Conservation (phyloP, 768 basidiomycete genomes). For the Mycena epipterygia region DNA sequence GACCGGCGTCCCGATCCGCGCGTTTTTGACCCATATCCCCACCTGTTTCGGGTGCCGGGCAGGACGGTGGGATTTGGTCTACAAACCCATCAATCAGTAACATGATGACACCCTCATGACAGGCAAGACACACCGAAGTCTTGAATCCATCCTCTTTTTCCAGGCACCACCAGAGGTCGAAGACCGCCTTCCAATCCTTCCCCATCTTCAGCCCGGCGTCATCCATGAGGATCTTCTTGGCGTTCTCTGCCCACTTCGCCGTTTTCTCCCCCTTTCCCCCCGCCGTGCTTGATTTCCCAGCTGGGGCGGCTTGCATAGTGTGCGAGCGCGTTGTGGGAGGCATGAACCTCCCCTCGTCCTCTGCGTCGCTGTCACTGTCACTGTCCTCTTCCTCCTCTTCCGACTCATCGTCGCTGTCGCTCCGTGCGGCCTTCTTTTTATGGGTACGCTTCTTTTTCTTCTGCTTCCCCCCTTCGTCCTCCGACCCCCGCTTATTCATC, state of each 20-base stretch:
- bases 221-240: neutral
- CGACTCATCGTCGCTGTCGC: neutral
- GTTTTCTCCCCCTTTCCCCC: neutral
- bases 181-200: neutral
- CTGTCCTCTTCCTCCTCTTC: neutral
- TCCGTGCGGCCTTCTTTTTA: neutral
- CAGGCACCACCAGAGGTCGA: neutral
- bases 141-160: neutral
- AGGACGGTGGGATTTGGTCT: neutral
- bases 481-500: neutral
- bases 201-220: neutral
- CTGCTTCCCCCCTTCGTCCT: neutral
- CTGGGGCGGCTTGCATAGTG: too few relatives aligned
- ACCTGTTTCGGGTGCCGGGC: neutral
- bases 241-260: neutral
- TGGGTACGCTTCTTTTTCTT: neutral
- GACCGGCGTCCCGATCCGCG: neutral
- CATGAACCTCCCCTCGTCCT: neutral
- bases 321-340: neutral
- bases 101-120: too few relatives aligned
- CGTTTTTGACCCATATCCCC: neutral
- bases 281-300: neutral
- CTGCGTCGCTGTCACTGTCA: neutral
- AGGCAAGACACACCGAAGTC: neutral
- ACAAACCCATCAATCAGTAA: neutral